Percentiles rank a stretch among this genome's conserved stretches.
Evolutionary conservation across 805 yeast genomes (phyloP).

Genomic region (Yarrowia sp.): DNA sequence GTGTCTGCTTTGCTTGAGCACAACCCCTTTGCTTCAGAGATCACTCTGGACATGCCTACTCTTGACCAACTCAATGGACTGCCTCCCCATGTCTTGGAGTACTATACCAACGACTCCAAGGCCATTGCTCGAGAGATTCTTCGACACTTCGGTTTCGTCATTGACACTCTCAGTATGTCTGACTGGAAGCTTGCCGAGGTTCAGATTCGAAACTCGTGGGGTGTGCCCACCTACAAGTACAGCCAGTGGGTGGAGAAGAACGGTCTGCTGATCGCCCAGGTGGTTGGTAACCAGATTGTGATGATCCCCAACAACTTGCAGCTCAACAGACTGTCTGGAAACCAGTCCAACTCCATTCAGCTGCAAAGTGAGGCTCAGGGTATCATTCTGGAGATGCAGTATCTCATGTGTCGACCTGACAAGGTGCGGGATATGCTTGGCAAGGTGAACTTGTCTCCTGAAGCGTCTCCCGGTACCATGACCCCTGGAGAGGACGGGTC

Average conservation of each 20-base stretch:
- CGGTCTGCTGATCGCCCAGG: conserved; percentile 89
- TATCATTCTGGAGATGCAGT: conserved; percentile 36
- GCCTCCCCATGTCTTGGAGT: conserved; percentile 10
- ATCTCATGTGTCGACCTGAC: not conserved
- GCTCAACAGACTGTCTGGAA: conserved; percentile 69
- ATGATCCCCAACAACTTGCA: conserved; percentile 89
- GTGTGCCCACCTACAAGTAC: conserved; percentile 77
- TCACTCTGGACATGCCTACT: conserved; percentile 13
- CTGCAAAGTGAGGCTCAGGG: conserved; percentile 18
- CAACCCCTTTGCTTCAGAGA: conserved; percentile 82
- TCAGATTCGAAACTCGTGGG: conserved; percentile 89
- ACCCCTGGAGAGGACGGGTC: conserved; percentile 14
- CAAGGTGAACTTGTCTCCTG: conserved; percentile 16
- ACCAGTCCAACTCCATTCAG: conserved; percentile 37
- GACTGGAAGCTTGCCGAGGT: conserved; percentile 58
- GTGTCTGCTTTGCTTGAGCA: conserved; percentile 73
- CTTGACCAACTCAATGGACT: conserved; percentile 1
- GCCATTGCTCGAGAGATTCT: conserved; percentile 81
- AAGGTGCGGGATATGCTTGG: conserved; percentile 19
- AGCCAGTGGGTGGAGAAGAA: conserved; percentile 90
- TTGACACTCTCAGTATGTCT: conserved; percentile 79
- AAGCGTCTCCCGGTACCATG: conserved; percentile 27
- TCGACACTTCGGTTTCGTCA: conserved; percentile 71
- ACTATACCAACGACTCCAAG: conserved; percentile 46
- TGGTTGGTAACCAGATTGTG: conserved; percentile 78